Evolutionary conservation across 495 filamentous ascomycete species (phyloP).

Genomic region (Aspergillus incahuasiensis): DNA sequence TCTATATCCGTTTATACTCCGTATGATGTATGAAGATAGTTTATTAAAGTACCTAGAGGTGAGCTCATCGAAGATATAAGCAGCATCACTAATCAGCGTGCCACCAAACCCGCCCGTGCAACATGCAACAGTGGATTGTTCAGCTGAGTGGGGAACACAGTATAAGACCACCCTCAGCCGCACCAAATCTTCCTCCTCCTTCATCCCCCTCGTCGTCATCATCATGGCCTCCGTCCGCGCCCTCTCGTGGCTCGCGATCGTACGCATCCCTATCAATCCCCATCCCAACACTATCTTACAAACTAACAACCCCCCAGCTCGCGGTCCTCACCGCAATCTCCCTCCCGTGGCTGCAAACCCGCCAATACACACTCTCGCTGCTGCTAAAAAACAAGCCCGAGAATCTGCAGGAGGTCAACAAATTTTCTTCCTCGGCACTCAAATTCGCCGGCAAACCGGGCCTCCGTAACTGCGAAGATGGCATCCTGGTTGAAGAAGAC

Average conservation of each 20-base stretch:
- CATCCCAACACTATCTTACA: background rate
- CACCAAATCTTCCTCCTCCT: background rate
- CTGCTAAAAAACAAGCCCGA: constrained; percentile 22
- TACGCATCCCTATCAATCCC: background rate
- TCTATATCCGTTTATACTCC: too few relatives aligned
- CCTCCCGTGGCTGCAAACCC: background rate
- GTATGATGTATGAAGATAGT: too few relatives aligned
- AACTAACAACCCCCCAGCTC: background rate
- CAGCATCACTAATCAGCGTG: too few relatives aligned
- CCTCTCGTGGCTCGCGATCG: background rate
- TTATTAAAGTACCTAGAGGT: too few relatives aligned
- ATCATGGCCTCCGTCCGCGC: background rate
- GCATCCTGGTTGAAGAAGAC: constrained; percentile 28
- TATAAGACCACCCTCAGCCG: background rate
- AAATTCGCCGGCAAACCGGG: constrained; percentile 26
- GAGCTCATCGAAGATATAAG: too few relatives aligned
- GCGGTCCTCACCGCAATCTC: background rate
- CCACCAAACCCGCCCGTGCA: too few relatives aligned
- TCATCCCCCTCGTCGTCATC: background rate
- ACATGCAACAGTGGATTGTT: background rate
- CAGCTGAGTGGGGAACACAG: background rate
- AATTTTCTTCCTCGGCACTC: constrained; percentile 24
- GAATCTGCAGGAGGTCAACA: constrained; percentile 22
- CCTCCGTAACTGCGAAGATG: constrained; percentile 46
- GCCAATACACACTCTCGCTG: background rate